Evolutionary conservation across 2,329 filamentous ascomycete species (phyloP), one percentile per base, ranked within the genome.

Genomic region (Aspergillus proliferans): DNA sequence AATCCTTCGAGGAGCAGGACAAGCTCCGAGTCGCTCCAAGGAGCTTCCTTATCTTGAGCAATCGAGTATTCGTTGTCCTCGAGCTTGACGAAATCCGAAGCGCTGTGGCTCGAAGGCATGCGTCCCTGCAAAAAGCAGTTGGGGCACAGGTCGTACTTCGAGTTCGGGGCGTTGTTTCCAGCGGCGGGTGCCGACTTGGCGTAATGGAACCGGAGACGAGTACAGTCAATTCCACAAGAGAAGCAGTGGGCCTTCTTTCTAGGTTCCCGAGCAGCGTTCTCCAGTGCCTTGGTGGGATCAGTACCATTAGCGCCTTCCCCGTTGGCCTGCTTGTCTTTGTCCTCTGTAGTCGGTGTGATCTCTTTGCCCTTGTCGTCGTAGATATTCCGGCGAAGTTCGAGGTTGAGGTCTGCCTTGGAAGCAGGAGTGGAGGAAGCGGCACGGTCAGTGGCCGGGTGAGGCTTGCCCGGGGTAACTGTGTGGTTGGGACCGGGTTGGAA

Each of bases 301-400:
- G 70, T 63, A 24, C 67, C 75, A 67, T 88, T 88, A 55, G 92
- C 91, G 0, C 77, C 76, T 54, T 95, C 89, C 45, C 89, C 87
- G 59, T 92, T 92, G 10, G 76, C 71, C 53, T 76, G 74, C 58
- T 79, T 79, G 8, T 85, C 79, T 67, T 88, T 88, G 54, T 77
- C 77, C 45, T 87, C 84, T 1, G 78, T 69, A 58, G 79, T 70
- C 58, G 87, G 86, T 41, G 80, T 85, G 43, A 95, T 76, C 62
- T 94, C 87, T 71, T 95, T 92, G 58, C 91, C 87, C 65, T 87
- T 90, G 51, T 88, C 83, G 62, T 98, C 92, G 72, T 96, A 98
- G 50, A 97, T 90, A 68, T 95, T 97, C 54, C 93, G 88, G 54
- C 90, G 86, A 52, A 97, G 84, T 65, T 95, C 87, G n/a, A 95